Evolutionary conservation across 805 yeast genomes (phyloP).

Genomic region (Zygoascus ofunaensis): DNA sequence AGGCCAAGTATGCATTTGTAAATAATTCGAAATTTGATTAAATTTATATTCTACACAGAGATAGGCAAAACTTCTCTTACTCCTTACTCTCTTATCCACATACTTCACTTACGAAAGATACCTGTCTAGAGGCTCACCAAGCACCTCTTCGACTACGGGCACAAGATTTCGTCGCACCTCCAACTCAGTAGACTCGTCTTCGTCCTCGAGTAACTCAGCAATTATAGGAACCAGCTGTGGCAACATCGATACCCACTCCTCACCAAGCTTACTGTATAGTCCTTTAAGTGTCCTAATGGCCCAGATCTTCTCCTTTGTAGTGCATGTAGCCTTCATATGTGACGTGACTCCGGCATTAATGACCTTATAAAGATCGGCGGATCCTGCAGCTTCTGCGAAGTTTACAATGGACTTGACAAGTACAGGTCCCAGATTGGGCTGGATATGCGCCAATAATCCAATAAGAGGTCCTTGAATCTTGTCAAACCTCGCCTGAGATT

Average conservation of each 20-base stretch:
- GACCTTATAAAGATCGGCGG: conserved; percentile 57
- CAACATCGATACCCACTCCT: conserved; percentile 80
- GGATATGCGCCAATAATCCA: conserved; percentile 57
- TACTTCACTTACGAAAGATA: conserved; percentile 23
- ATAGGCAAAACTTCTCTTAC: too few species aligned
- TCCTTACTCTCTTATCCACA: not conserved
- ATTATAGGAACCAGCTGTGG: conserved; percentile 94
- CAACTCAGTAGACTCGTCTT: conserved; percentile 83
- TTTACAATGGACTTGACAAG: conserved; percentile 73
- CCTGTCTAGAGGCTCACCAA: conserved; percentile 86
- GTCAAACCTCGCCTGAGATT: conserved; percentile 75
- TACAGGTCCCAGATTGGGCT: conserved; percentile 67
- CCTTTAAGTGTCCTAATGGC: conserved; percentile 69
- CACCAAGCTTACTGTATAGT: conserved; percentile 86
- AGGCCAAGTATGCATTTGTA: too few species aligned
- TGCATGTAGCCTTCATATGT: conserved; percentile 52
- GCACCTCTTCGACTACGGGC: conserved; percentile 79
- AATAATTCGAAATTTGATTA: not conserved
- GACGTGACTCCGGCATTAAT: conserved; percentile 55
- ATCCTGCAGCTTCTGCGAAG: conserved; percentile 52
- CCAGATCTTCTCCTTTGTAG: conserved; percentile 60
- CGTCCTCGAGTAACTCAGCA: conserved; percentile 93
- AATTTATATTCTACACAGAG: not conserved
- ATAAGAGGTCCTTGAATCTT: conserved; percentile 53
- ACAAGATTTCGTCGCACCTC: conserved; percentile 88